Conservation (phyloP, 2,329 filamentous ascomycete species). For the Aspergillus arachidicola region DNA sequence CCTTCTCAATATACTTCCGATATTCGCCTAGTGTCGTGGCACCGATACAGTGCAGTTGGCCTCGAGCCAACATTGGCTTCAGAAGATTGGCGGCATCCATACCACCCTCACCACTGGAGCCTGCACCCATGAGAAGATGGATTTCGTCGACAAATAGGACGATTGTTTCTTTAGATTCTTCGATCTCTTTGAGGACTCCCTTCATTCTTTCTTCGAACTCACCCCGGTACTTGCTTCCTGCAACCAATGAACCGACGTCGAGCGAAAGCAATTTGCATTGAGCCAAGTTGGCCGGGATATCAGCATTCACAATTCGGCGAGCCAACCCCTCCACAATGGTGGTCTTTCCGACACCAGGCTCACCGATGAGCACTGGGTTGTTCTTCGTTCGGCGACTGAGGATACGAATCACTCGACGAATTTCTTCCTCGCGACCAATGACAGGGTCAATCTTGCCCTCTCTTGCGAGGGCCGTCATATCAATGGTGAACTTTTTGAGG, state of each 20-base stretch:
- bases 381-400: slow-evolving; percentile 94
- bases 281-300: slow-evolving; percentile 93
- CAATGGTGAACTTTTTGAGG: slow-evolving; percentile 95
- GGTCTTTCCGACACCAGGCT: slow-evolving; percentile 97
- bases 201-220: slow-evolving; percentile 99
- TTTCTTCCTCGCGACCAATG: slow-evolving; percentile 95
- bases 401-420: slow-evolving; percentile 87
- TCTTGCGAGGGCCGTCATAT: slow-evolving; percentile 94
- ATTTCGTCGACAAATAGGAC: slow-evolving; percentile 99
- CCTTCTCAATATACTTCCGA: slow-evolving; percentile 98
- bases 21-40: slow-evolving; percentile 95
- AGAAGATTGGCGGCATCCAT: slow-evolving; percentile 98
- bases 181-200: slow-evolving; percentile 94
- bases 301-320: slow-evolving; percentile 91
- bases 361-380: slow-evolving; percentile 96
- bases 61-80: slow-evolving; percentile 96
- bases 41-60: slow-evolving; percentile 96
- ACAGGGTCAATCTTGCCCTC: slow-evolving; percentile 98
- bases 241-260: slow-evolving; percentile 91
- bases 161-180: slow-evolving; percentile 93
- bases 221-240: slow-evolving; percentile 96
- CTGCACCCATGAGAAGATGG: slow-evolving; percentile 96
- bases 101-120: slow-evolving; percentile 89
- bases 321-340: slow-evolving; percentile 96
- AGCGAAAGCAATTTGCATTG: slow-evolving; percentile 92